Conservation (phyloP, 2,329 filamentous ascomycete genomes). For the Westerdykella aurantiaca region DNA sequence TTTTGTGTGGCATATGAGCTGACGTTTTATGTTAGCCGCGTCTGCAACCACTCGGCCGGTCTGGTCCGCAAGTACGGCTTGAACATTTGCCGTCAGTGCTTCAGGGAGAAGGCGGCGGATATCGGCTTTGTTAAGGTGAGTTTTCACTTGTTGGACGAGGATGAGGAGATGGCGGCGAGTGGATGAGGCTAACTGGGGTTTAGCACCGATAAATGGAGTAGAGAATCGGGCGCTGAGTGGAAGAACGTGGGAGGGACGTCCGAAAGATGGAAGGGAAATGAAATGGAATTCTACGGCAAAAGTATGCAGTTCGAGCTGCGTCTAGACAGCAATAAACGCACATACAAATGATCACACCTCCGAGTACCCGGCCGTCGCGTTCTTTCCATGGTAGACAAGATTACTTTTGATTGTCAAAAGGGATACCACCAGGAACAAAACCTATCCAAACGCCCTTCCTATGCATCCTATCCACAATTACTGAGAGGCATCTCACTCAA, state of each 20-base stretch:
- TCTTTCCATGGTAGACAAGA: no score
- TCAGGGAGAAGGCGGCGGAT: constrained; percentile 60
- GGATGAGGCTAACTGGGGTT: background rate
- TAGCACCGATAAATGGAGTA: background rate
- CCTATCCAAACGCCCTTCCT: no score
- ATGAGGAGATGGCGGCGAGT: background rate
- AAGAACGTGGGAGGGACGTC: background rate
- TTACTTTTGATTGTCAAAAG: no score
- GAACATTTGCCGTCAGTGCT: constrained; percentile 67
- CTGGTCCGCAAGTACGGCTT: constrained; percentile 99
- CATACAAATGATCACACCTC: background rate
- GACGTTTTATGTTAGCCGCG: constrained; percentile 49
- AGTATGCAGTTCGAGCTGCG: background rate
- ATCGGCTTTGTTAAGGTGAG: constrained; percentile 61
- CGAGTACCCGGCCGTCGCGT: background rate
- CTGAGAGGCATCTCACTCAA: constrained; percentile 3
- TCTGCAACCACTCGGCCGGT: constrained; percentile 81
- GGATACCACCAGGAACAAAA: no score
- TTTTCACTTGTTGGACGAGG: constrained; percentile 1
- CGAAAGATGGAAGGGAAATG: background rate
- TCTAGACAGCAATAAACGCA: no score
- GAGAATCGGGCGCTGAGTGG: background rate
- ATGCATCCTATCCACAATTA: no score
- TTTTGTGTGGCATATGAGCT: background rate
- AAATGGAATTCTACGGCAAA: background rate